Evolutionary conservation across 768 basidiomycete species (phyloP), one percentile per base, ranked within the genome.

Genomic region (Serendipita sp.): DNA sequence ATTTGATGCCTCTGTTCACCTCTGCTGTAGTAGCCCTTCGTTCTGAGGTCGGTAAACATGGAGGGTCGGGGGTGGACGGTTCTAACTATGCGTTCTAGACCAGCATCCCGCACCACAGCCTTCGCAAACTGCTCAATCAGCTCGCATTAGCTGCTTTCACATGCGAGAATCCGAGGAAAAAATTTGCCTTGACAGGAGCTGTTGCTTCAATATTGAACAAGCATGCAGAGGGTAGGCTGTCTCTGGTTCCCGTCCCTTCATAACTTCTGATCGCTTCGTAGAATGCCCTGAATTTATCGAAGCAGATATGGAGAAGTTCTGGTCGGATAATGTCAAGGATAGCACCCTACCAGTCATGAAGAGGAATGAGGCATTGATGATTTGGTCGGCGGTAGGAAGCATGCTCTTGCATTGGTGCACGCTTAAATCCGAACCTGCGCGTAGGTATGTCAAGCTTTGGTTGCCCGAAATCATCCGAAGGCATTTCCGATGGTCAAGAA

Each of bases 131-230:
- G 69, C 72, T 91, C 32, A 74, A 79, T 7, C 71, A 71, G 45
- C 73, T 89, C 4, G 72, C 89, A 24, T 46, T n/a, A 51, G 46
- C 18, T 24, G 46, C 41, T 18, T 16, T 64, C 41, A 51, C 68
- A 13, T 70, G 72, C 1, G 46, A 64, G 3, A 72, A 71, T 18
- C 63, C 66, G 0, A 67, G 67, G 32, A 75, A 76, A 56, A 65
- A 73, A 7, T 56, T 67, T 45, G 70, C 70, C 7, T 68, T 68
- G 32, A 68, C 72, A 30, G 71, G 73, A 32, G 45, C 74, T n/a
- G 70, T 91, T 16, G 79, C 86, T 0, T 80, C 85, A 0, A 74
- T 89, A n/a, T 74, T 92, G 32, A 96, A 97, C 72, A 91, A 92
- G 73, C 81, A 84, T 44, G 76, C 78, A 8, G 79, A 84, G 45